Evolutionary conservation across 306 rosid genomes (phyloP).

Genomic region (Vicia faba): DNA sequence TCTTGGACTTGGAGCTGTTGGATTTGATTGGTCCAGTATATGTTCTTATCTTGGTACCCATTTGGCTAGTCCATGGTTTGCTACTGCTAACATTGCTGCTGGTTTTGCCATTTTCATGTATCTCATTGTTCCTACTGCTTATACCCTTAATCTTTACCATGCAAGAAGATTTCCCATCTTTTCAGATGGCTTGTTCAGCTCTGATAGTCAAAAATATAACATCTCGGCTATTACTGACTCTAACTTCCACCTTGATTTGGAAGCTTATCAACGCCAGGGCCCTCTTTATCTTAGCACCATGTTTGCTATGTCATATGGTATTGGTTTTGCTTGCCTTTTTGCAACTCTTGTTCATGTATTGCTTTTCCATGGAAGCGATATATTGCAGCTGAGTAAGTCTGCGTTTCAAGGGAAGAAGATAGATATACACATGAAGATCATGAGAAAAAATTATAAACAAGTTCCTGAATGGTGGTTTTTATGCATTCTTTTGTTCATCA

Average conservation of each 20-base stretch:
- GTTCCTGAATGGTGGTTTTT: no score
- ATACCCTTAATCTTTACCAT: conserved; percentile 61
- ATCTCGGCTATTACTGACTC: conserved; percentile 69
- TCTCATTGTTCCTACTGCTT: conserved; percentile 59
- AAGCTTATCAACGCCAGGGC: conserved; percentile 63
- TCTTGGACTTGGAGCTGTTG: conserved; percentile 75
- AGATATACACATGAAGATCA: no score
- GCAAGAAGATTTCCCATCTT: conserved; percentile 78
- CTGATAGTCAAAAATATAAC: conserved; percentile 66
- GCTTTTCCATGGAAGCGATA: no score
- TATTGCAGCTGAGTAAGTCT: no score
- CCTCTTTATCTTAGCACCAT: conserved; percentile 69
- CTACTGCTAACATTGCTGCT: conserved; percentile 76
- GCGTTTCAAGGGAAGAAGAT: no score
- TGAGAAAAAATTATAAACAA: no score
- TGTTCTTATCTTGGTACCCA: conserved; percentile 83
- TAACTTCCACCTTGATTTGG: conserved; percentile 60
- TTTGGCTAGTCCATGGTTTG: conserved; percentile 92
- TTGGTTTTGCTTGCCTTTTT: conserved; percentile 74
- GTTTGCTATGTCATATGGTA: conserved; percentile 63
- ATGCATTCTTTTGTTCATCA: conserved; percentile 63
- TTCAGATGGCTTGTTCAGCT: conserved; percentile 67
- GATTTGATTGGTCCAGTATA: conserved; percentile 80
- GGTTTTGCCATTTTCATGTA: conserved; percentile 66
- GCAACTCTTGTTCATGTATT: conserved; percentile 77